Conservation (phyloP, 352 stramenopile species). For the Globisporangium recalcitrans region DNA sequence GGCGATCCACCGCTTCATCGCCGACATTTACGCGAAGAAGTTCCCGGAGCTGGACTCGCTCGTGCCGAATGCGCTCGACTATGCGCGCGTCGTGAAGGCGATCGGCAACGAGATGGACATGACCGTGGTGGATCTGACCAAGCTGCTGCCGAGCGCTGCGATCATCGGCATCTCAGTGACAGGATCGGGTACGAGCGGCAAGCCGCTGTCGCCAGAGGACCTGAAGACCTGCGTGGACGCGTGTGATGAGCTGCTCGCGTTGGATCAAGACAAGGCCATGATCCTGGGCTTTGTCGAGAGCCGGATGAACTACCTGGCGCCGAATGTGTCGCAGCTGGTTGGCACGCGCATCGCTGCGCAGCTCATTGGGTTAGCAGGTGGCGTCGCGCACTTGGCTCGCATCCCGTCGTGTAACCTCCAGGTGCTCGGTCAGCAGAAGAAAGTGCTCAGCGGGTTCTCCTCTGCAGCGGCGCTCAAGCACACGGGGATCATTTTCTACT, state of each 20-base stretch:
- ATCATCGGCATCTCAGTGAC: conserved; percentile 95
- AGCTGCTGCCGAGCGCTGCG: conserved; percentile 88
- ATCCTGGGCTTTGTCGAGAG: conserved; percentile 91
- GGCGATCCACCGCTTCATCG: conserved; percentile 87
- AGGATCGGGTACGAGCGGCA: conserved; percentile 87
- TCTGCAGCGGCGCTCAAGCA: conserved; percentile 84
- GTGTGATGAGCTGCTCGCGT: conserved; percentile 85
- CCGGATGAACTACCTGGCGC: conserved; percentile 90
- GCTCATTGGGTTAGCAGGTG: conserved; percentile 93
- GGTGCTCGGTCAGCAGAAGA: conserved; percentile 93
- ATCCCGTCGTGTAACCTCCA: conserved; percentile 98
- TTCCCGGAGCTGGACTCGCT: conserved; percentile 95
- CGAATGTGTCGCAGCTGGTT: conserved; percentile 92
- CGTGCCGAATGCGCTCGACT: conserved; percentile 90
- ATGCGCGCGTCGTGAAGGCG: conserved; percentile 87
- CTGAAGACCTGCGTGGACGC: conserved; percentile 70
- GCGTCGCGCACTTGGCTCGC: conserved; percentile 89
- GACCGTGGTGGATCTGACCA: conserved; percentile 86
- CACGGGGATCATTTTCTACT: conserved; percentile 92
- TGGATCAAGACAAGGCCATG: conserved; percentile 81
- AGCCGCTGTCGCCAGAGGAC: conserved; percentile 63
- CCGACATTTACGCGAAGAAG: conserved; percentile 89
- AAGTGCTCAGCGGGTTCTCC: conserved; percentile 88
- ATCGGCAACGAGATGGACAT: conserved; percentile 94
- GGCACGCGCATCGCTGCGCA: conserved; percentile 92